Conservation (phyloP, 805 yeast genomes). For the Yamadazyma akitaensis region DNA sequence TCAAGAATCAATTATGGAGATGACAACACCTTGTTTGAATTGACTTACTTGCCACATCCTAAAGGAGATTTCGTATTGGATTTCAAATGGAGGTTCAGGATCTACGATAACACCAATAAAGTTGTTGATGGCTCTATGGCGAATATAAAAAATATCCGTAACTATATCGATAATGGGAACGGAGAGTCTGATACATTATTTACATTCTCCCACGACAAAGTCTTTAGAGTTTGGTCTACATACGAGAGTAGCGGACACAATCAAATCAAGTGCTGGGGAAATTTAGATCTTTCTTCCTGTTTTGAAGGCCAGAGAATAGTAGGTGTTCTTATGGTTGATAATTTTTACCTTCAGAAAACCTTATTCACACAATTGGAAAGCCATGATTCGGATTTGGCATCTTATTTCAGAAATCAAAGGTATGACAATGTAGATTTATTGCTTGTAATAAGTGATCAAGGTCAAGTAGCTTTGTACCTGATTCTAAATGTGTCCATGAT, state of each 20-base stretch:
- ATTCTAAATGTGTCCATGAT: constrained; percentile 48
- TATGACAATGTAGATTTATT: constrained; percentile 21
- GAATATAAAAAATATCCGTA: constrained; percentile 32
- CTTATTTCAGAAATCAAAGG: constrained; percentile 14
- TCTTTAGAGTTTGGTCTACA: constrained; percentile 66
- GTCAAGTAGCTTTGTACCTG: constrained; percentile 42
- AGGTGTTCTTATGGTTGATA: constrained; percentile 32
- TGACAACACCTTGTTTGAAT: constrained; percentile 56
- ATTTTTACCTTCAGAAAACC: constrained; percentile 27
- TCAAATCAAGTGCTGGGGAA: constrained; percentile 56
- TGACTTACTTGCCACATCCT: constrained; percentile 66
- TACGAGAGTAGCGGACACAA: constrained; percentile 58
- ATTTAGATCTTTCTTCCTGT: constrained; percentile 26
- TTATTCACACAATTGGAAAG: constrained; percentile 10
- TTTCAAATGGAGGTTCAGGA: constrained; percentile 52
- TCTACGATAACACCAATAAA: constrained; percentile 9
- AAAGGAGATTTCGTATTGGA: constrained; percentile 44
- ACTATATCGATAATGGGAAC: constrained; percentile 26
- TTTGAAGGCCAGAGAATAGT: constrained; percentile 14
- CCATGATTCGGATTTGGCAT: constrained; percentile 13
- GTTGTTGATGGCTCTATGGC: constrained; percentile 27
- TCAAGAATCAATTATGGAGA: constrained; percentile 65
- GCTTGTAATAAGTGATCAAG: constrained; percentile 41
- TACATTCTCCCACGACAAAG: constrained; percentile 58
- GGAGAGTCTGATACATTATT: constrained; percentile 46